Base-by-base conservation (phyloP, 2,329 filamentous ascomycete genomes). In the Penicillium psychrosexuale region DNA sequence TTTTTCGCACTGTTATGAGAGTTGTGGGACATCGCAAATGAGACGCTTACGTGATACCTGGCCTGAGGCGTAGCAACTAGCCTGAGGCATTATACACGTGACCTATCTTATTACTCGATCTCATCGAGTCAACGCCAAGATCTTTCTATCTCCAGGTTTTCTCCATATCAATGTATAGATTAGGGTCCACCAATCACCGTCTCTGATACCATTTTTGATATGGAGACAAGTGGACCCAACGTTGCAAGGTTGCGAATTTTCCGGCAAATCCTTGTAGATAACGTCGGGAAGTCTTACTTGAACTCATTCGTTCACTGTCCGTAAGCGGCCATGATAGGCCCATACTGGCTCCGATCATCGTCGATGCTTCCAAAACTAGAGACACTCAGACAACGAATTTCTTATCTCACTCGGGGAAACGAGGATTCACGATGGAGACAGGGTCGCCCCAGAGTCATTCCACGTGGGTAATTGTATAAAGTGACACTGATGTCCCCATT, bases 71-170 rank as follows among this genome's bases (percentile, higher is more conserved):
- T 24, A 4, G 5, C 1, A 24, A 9, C 6, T 28, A 5, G 39
- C 39, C 39, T 42, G n/a, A 44, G 42, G 27, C 42, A 13, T 2
- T 0, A 15, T 13, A 22, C 46, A 48, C 36, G 46, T 49, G 47
- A 49, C 5, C 11, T 46, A 51, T 38, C 8, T 34, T 27, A 66
- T 71, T 71, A 71, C 69, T 71, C 65, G 69, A 71, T 71, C 57
- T 28, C 55, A 71, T 71, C 68, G 69, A 71, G 69, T 71, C 68
- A 70, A 53, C 60, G 42, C 28, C 27, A 45, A 51, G 42, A 33
- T 39, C 51, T 51, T 31, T 59, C 37, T 51, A 53, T 42, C 53
- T 56, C 50, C 56, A 45, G 38, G 42, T 50, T 56, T 39, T 40
- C 49, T 37, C 47, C 47, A 45, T 42, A 53, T 40, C 34, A 12